Conservation (phyloP, 805 yeast genomes). For the Metschnikowia lunata region DNA sequence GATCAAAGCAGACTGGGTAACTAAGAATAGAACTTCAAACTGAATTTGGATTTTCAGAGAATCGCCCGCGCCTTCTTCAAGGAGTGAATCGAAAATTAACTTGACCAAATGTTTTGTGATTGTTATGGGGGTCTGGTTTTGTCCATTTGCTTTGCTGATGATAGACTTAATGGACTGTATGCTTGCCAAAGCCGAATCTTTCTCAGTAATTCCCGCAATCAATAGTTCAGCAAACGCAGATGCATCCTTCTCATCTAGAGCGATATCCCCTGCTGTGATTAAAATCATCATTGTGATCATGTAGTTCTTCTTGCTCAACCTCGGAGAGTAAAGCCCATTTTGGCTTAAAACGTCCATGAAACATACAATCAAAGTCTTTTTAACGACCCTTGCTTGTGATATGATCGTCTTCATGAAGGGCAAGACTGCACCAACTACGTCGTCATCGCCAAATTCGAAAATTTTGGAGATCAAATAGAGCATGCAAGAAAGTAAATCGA, state of each 20-base stretch:
- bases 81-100: slow-evolving; percentile 29
- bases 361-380: slow-evolving; percentile 20
- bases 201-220: slow-evolving; percentile 20
- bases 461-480: slow-evolving; percentile 58
- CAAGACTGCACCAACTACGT: slow-evolving; percentile 45
- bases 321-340: neutral
- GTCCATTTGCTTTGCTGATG: slow-evolving; percentile 32
- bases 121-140: slow-evolving; percentile 29
- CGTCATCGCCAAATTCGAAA: slow-evolving; percentile 41
- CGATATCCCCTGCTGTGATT: slow-evolving; percentile 32
- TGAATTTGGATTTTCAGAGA: slow-evolving; percentile 23
- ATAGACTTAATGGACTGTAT: slow-evolving; percentile 60
- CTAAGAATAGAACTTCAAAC: slow-evolving; percentile 48
- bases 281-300: slow-evolving; percentile 34
- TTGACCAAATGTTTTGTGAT: slow-evolving; percentile 45
- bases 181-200: slow-evolving; percentile 26
- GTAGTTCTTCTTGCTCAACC: slow-evolving; percentile 19
- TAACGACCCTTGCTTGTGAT: slow-evolving; percentile 17
- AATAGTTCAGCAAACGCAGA: slow-evolving; percentile 21
- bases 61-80: slow-evolving; percentile 20
- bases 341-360: slow-evolving; percentile 18
- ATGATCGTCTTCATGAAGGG: slow-evolving; percentile 37
- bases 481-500: slow-evolving; percentile 69
- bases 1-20: slow-evolving; percentile 31
- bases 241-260: slow-evolving; percentile 23